Conservation (phyloP, 345 rosid species). For the Stellera chamaejasme region DNA sequence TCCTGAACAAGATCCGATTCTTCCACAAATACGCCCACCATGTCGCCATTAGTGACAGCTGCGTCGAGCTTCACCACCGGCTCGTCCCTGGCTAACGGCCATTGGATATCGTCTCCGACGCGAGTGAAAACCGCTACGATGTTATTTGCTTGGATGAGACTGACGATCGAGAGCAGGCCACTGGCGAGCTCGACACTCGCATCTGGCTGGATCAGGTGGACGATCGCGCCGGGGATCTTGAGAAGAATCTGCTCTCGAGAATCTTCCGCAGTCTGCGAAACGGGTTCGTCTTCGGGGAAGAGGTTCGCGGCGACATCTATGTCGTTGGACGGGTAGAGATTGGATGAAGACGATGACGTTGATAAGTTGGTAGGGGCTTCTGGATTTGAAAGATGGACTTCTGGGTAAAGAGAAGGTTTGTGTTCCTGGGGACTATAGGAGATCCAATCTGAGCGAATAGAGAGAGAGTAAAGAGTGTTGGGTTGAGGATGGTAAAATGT, state of each 20-base stretch:
- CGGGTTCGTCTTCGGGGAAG: conserved; percentile 28
- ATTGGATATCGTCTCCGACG: conserved; percentile 56
- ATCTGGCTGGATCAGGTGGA: conserved; percentile 56
- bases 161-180: conserved; percentile 47
- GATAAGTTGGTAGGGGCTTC: conserved; percentile 20
- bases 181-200: conserved; percentile 61
- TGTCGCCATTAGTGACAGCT: conserved; percentile 86
- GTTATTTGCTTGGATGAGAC: conserved; percentile 43
- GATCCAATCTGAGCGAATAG: too few species aligned
- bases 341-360: conserved; percentile 25
- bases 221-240: conserved; percentile 53
- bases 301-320: conserved; percentile 36
- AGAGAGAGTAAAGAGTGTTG: too few species aligned
- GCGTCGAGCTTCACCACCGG: conserved; percentile 55
- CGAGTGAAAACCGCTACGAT: conserved; percentile 57
- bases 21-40: conserved; percentile 74
- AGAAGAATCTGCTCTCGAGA: conserved; percentile 38
- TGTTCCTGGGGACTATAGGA: conserved; percentile 4
- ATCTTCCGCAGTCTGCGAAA: conserved; percentile 14
- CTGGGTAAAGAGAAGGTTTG: conserved; percentile 38
- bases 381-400: conserved; percentile 41
- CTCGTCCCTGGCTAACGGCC: conserved; percentile 60
- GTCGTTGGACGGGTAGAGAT: conserved; percentile 45
- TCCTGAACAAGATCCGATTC: conserved; percentile 73
- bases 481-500: too few species aligned